These are phyloP conservation scores for Naegleria fowleri DNA, from an alignment of 208 protist genomes.

Conservation along the genomic window DNA sequence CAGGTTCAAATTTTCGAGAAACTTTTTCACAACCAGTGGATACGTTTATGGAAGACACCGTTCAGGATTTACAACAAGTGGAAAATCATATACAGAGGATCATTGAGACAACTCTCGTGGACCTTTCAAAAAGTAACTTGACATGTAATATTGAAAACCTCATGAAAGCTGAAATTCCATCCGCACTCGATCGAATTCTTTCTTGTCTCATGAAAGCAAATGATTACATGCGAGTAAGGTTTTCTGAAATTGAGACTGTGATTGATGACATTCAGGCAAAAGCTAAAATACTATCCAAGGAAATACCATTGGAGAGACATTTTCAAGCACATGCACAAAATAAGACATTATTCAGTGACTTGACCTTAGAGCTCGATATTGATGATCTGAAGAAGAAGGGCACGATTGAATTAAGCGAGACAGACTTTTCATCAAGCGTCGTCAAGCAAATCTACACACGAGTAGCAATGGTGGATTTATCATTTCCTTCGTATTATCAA, in stretches of 20 bases:
- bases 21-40: neutral
- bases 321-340: neutral
- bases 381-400: neutral
- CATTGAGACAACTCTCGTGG: neutral
- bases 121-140: neutral
- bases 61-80: neutral
- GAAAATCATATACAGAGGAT: neutral
- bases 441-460: neutral
- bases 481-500: neutral
- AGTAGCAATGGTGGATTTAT: neutral
- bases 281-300: neutral
- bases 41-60: neutral
- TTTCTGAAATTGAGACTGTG: neutral
- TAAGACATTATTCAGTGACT: neutral
- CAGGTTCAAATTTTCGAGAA: too few species aligned
- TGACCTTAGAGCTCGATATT: neutral
- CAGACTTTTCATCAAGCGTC: neutral
- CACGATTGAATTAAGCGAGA: neutral
- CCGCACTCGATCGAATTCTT: neutral
- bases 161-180: neutral
- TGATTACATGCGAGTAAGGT: neutral
- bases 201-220: neutral
- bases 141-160: neutral
- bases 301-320: neutral
- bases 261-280: neutral